Base-by-base conservation (phyloP, 345 rosid species). In the Gossypioides kirkii region DNA sequence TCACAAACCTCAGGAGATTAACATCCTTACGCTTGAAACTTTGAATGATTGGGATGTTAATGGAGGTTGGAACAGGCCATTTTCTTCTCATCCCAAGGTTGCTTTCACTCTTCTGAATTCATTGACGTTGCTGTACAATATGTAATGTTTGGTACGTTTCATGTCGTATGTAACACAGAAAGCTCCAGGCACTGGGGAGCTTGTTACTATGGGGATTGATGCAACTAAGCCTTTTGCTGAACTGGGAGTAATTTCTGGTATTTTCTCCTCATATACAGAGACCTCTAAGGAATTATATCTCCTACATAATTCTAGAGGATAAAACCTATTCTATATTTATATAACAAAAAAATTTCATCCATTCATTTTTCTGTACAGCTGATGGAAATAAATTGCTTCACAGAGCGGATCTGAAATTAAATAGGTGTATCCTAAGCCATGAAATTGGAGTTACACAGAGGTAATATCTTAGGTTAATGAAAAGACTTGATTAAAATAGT, bases 231-330 rank as follows among this genome's bases (percentile, higher is more conserved):
- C 90, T 10, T 84, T 72, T 71, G 20, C 52, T 52, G 81, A 73
- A 63, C 54, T 84, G 32, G 90, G 87, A 66, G 74, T 86, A 16
- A 46, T 86, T 53, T 84, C 86, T 18, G 86, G 87, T 86, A 81
- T 10, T n/a, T n/a, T n/a, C n/a, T n/a, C n/a, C n/a, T n/a, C n/a
- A n/a, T n/a, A n/a, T n/a, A n/a, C n/a, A n/a, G n/a, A n/a, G n/a
- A n/a, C n/a, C n/a, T n/a, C n/a, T n/a, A n/a, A n/a, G n/a, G n/a
- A n/a, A n/a, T n/a, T 32, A 32, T 32, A 32, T 32, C 38, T 32
- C 7, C 6, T 5, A 32, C 38, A 32, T 32, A 32, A 32, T 5
- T 32, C 0, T 32, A 23, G 25, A 23, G 25, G 25, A 23, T 23
- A 23, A 23, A 1, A n/a, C n/a, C n/a, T 23, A 23, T 23, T 23